Evolutionary conservation across 805 yeast species (phyloP).

Genomic region (Scheffersomyces coipomensis): DNA sequence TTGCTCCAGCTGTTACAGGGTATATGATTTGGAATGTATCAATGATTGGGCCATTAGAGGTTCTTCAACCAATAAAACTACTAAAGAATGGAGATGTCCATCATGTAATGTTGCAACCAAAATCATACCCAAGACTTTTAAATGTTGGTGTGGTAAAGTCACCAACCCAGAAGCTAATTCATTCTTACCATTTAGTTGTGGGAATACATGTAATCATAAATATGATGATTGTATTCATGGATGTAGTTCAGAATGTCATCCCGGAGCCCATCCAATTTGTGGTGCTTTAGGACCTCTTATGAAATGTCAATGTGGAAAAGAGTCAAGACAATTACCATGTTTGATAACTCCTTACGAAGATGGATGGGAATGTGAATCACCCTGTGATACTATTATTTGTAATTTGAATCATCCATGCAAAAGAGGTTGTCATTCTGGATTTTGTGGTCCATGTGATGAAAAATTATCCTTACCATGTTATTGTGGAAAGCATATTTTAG

Average conservation of each 20-base stretch:
- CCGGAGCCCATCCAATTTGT: constrained; percentile 85
- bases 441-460: constrained; percentile 73
- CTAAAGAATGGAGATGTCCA: constrained; percentile 82
- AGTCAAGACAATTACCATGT: constrained; percentile 67
- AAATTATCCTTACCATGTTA: constrained; percentile 56
- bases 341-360: constrained; percentile 61
- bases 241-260: constrained; percentile 77
- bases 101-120: constrained; percentile 59
- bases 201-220: constrained; percentile 69
- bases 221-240: constrained; percentile 65
- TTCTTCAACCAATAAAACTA: constrained; percentile 54
- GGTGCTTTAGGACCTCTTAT: constrained; percentile 73
- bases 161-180: constrained; percentile 59
- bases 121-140: constrained; percentile 54
- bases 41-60: constrained; percentile 83
- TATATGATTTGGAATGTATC: constrained; percentile 83
- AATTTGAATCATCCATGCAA: constrained; percentile 65
- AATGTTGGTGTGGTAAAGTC: constrained; percentile 89
- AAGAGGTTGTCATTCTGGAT: constrained; percentile 69
- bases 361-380: constrained; percentile 67
- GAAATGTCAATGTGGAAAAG: constrained; percentile 73
- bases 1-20: constrained; percentile 74
- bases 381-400: constrained; percentile 64
- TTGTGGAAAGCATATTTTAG: constrained; percentile 60
- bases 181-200: constrained; percentile 81